Evolutionary conservation across 306 rosid genomes (phyloP), one percentile per base, ranked within the genome.

Genomic region (Morella rubra): DNA sequence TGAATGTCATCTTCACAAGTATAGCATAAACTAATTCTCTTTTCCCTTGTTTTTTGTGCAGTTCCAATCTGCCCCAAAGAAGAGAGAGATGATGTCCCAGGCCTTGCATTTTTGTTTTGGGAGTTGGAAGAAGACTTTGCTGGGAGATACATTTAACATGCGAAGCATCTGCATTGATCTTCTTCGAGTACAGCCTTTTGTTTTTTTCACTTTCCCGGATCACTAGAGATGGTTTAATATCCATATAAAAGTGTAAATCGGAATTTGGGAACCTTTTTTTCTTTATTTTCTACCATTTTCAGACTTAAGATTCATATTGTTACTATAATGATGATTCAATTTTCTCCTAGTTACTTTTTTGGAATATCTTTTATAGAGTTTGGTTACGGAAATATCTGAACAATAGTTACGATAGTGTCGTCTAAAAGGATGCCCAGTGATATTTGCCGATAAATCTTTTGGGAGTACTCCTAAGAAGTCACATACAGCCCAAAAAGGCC

Each of bases 201-300:
- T 32, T 40, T 68, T 73, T 59, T 55, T 81, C 24, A 2, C 22
- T 7, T 44, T 58, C 74, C 77, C 10, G 64, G 47, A 76, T 72
- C 56, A 64, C 81, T 78, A 62, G 73, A 64, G 74, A 69, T 51
- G 72, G 45, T 65, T 2, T 32, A 32, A 83, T 22, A 46, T 45
- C 59, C 66, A 6, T 54, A 76, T 81, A 53, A 72, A 81, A 15
- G 44, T 86, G 90, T 86, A 86, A 82, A 87, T 80, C 81, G 72
- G 64, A 81, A 64, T 50, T 41, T 69, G 74, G 82, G 50, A 73
- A 70, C 54, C 54, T 62, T 70, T 81, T 24, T 32, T 58, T 47
- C 78, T 54, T 69, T 51, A 54, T 69, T 72, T 74, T 45, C 60
- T 24, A 59, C 41, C n/a, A 69, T 40, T 81, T 82, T 74, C 41